Percentiles rank a stretch among this genome's conserved stretches.
Evolutionary conservation across 75 land plant species (phyloP).

Genomic region (Sequoiadendron giganteum): DNA sequence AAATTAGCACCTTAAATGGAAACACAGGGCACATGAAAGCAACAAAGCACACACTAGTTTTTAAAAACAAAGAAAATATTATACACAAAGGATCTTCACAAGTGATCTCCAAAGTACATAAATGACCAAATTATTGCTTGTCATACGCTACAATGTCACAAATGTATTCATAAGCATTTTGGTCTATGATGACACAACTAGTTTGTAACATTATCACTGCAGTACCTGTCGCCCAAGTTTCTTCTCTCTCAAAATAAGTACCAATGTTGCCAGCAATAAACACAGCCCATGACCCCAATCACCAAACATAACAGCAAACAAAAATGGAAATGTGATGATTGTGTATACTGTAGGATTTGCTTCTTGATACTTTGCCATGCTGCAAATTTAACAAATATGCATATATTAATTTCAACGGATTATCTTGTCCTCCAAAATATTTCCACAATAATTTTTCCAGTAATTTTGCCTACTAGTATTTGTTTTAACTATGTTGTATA

Average conservation of each 20-base stretch:
- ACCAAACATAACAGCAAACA: constrained; percentile 99
- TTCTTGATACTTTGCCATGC: constrained; percentile 91
- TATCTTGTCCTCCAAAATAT: neutral
- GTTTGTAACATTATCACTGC: neutral
- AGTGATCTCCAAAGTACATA: neutral
- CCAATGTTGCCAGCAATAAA: constrained; percentile 70
- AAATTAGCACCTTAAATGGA: neutral
- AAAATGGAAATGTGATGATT: constrained; percentile 94
- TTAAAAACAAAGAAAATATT: neutral
- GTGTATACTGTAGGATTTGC: constrained; percentile 96
- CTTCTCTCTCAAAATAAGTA: constrained; percentile 75
- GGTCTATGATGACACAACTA: neutral
- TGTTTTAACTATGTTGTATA: neutral
- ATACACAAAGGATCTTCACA: neutral
- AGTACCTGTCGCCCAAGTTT: constrained; percentile 79
- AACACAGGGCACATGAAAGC: neutral
- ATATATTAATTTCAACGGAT: neutral
- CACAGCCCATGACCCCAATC: constrained; percentile 99
- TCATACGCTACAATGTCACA: neutral
- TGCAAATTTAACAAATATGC: constrained; percentile 30
- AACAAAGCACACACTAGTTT: neutral
- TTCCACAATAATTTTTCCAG: neutral
- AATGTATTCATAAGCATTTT: neutral
- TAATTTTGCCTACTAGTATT: neutral
- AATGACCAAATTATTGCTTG: neutral